Conservation (phyloP, 2,329 filamentous ascomycete species). For the Aureobasidium sp. region DNA sequence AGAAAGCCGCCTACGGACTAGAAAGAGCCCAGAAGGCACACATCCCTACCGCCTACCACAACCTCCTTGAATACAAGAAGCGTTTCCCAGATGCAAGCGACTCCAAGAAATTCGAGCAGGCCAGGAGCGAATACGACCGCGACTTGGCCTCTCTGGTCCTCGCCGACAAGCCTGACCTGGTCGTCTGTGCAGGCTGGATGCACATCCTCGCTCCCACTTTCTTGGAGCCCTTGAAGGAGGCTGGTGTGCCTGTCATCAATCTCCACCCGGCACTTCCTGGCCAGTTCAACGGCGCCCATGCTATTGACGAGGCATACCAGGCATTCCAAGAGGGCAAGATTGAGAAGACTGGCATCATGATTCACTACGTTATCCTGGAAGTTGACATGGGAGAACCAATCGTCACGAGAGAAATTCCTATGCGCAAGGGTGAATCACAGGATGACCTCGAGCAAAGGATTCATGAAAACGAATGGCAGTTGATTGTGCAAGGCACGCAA, state of each 20-base stretch:
- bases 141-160: slow-evolving; percentile 65
- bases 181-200: slow-evolving; percentile 85
- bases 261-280: slow-evolving; percentile 70
- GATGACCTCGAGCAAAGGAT: slow-evolving; percentile 64
- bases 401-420: slow-evolving; percentile 61
- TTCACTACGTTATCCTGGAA: slow-evolving; percentile 69
- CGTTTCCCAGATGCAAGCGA: slow-evolving; percentile 49
- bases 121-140: slow-evolving; percentile 64
- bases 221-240: slow-evolving; percentile 57
- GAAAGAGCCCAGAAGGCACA: slow-evolving; percentile 51
- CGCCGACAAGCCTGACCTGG: slow-evolving; percentile 58
- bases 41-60: slow-evolving; percentile 75
- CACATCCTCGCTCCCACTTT: slow-evolving; percentile 68
- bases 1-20: slow-evolving; percentile 58
- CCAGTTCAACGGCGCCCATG: slow-evolving; percentile 62
- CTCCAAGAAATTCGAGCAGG: slow-evolving; percentile 31
- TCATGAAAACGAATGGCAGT: slow-evolving; percentile 66
- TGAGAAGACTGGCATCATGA: slow-evolving; percentile 73
- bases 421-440: slow-evolving; percentile 52
- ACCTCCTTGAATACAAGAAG: slow-evolving; percentile 70
- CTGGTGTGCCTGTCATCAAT: slow-evolving; percentile 67
- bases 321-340: slow-evolving; percentile 64
- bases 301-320: slow-evolving; percentile 70
- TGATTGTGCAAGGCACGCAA: slow-evolving; percentile 69
- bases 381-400: slow-evolving; percentile 76